Evolutionary conservation across 192 early-diverging fungal species (phyloP).

Genomic region (Backusella morwellensis): DNA sequence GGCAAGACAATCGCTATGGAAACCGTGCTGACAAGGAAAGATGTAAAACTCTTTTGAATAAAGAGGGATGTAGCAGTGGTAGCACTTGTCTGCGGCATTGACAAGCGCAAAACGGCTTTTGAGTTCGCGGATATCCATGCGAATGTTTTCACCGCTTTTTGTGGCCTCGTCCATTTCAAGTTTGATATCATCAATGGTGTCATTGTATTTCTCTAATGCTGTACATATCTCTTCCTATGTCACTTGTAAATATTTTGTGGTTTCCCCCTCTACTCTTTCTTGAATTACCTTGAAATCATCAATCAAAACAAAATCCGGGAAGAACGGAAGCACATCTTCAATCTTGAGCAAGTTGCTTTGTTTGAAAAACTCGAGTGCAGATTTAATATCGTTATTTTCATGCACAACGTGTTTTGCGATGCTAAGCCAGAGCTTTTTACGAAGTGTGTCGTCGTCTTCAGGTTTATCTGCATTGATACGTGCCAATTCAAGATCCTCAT

Average conservation of each 20-base stretch:
- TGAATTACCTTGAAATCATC: slow-evolving; percentile 84
- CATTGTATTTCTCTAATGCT: slow-evolving; percentile 92
- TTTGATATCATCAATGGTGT: slow-evolving; percentile 85
- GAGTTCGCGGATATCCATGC: slow-evolving; percentile 85
- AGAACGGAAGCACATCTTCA: slow-evolving; percentile 95
- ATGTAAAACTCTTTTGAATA: slow-evolving; percentile 88
- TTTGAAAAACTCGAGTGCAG: slow-evolving; percentile 80
- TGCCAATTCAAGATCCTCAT: slow-evolving; percentile 85
- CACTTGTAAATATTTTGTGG: background rate
- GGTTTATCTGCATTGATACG: slow-evolving; percentile 92
- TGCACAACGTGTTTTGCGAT: slow-evolving; percentile 92
- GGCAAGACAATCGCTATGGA: slow-evolving; percentile 92
- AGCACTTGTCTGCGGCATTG: slow-evolving; percentile 72
- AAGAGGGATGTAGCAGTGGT: slow-evolving; percentile 73
- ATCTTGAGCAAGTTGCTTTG: slow-evolving; percentile 84
- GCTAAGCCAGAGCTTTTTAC: slow-evolving; percentile 89
- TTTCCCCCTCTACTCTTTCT: background rate
- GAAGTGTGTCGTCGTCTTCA: slow-evolving; percentile 76
- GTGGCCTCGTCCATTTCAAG: slow-evolving; percentile 96
- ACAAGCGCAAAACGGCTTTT: slow-evolving; percentile 73
- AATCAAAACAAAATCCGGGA: slow-evolving; percentile 96
- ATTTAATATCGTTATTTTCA: slow-evolving; percentile 81
- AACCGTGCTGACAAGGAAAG: slow-evolving; percentile 94
- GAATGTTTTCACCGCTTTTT: slow-evolving; percentile 87
- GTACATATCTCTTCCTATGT: slow-evolving; percentile 78